Conservation (phyloP, 2,329 filamentous ascomycete genomes). For the Sordariomycetes sp. region DNA sequence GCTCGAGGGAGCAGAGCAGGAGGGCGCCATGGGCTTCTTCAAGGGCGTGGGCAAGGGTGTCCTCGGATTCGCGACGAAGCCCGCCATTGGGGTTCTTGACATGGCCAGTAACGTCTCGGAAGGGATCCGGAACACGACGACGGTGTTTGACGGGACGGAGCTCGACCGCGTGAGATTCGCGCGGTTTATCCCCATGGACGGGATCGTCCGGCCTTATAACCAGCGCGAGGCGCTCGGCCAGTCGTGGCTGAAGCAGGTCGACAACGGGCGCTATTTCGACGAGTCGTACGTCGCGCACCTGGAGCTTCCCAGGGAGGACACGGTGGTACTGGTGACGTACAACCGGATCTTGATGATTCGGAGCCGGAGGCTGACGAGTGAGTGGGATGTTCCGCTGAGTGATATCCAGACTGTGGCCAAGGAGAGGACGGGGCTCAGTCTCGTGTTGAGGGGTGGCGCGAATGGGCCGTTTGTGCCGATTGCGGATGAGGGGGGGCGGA, state of each 20-base stretch:
- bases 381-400: slow-evolving; percentile 94
- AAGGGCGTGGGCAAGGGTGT: slow-evolving; percentile 96
- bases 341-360: slow-evolving; percentile 80
- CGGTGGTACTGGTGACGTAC: slow-evolving; percentile 82
- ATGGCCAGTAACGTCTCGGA: slow-evolving; percentile 94
- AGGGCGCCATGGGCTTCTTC: slow-evolving; percentile 87
- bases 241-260: slow-evolving; percentile 96
- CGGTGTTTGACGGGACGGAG: slow-evolving; percentile 89
- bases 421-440: slow-evolving; percentile 84
- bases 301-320: slow-evolving; percentile 78
- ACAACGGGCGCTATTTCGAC: slow-evolving; percentile 96
- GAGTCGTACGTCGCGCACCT: slow-evolving; percentile 95
- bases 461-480: slow-evolving; percentile 94
- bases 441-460: slow-evolving; percentile 76
- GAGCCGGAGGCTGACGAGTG: slow-evolving; percentile 70
- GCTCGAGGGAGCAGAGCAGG: slow-evolving; percentile 88
- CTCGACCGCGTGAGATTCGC: slow-evolving; percentile 90
- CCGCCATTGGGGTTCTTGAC: slow-evolving; percentile 91
- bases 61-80: slow-evolving; percentile 89
- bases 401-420: slow-evolving; percentile 96
- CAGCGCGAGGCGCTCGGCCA: slow-evolving; percentile 92
- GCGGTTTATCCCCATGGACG: slow-evolving; percentile 83
- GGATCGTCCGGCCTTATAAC: slow-evolving; percentile 86
- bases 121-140: slow-evolving; percentile 96
- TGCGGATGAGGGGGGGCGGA: slow-evolving; percentile 64